Evolutionary conservation across 2,329 filamentous ascomycete species (phyloP), one percentile per base, ranked within the genome.

Genomic region (Penicillium sp.): DNA sequence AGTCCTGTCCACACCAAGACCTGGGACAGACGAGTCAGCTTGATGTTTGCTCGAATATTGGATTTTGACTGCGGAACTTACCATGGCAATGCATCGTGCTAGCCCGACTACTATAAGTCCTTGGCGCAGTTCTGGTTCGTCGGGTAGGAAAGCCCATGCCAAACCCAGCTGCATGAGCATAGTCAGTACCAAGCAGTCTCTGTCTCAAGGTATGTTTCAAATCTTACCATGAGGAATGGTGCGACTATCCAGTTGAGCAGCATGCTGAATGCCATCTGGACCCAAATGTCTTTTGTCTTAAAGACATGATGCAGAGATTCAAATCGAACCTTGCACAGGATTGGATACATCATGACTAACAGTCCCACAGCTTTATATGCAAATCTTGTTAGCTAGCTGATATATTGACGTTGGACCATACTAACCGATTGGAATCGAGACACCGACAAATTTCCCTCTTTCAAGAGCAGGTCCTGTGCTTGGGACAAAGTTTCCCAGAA

Each of bases 291-390:
- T 1, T 79, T 78, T 1, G 84, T 77, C 3, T 75, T 69, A 54
- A 94, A 81, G 2, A 91, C 76, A 6, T 82, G 75, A 69, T 91
- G 89, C 10, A 96, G 74, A 0, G 83, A 82, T 70, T 95, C 90
- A 71, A 85, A 95, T 38, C 84, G 84, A 8, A 96, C 88, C 72
- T 94, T 95, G 81, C 90, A 95, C 0, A 96, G 77, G 54, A 96
- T 95, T 0, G 91, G 92, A 65, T 94, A 96, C 90, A 96, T 96
- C 91, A 96, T 96, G 34, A 95, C 86, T 0, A 96, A 79, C 0
- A 96, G 76, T 0, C 92, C 91, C 44, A 95, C 77, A 1, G 91
- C 90, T 90, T 41, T 5, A 21, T n/a, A 48, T 14, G 16, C 4
- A 14, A n/a, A 27, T 13, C 27, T 18, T 42, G 41, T 45, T 27